Conservation (phyloP, 2,329 filamentous ascomycete genomes). For the Apiospora rasikravindrae region DNA sequence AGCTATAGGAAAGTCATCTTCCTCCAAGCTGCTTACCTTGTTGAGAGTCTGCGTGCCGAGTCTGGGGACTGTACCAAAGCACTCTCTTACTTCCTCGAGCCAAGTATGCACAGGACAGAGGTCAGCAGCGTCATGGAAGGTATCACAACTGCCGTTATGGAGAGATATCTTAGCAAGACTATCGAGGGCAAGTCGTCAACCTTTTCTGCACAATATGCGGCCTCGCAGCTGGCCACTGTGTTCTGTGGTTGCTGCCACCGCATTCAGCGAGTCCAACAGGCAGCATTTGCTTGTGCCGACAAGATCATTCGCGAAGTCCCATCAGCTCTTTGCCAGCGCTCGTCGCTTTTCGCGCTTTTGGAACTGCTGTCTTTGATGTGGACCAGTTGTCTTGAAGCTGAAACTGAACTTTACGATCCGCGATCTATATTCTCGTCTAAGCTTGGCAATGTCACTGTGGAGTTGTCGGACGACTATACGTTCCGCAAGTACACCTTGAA, state of each 20-base stretch:
- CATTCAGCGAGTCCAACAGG: slow-evolving; percentile 88
- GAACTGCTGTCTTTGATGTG: slow-evolving; percentile 95
- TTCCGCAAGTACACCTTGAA: slow-evolving; percentile 82
- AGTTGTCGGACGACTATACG: slow-evolving; percentile 91
- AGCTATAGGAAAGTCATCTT: slow-evolving; percentile 93
- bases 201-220: slow-evolving; percentile 92
- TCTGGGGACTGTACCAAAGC: slow-evolving; percentile 90
- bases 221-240: slow-evolving; percentile 82
- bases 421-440: slow-evolving; percentile 79
- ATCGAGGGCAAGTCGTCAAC: slow-evolving; percentile 72
- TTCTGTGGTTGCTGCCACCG: slow-evolving; percentile 93
- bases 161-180: slow-evolving; percentile 79
- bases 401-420: slow-evolving; percentile 92
- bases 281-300: slow-evolving; percentile 82
- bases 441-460: slow-evolving; percentile 79
- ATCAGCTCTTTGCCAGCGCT: slow-evolving; percentile 86
- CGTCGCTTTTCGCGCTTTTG: slow-evolving; percentile 88
- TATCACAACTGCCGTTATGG: slow-evolving; percentile 71
- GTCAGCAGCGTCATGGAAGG: slow-evolving; percentile 70
- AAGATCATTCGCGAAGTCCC: slow-evolving; percentile 84
- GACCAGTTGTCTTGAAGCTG: slow-evolving; percentile 90
- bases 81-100: slow-evolving; percentile 92
- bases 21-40: slow-evolving; percentile 84
- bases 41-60: slow-evolving; percentile 86
- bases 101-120: slow-evolving; percentile 72